Evolutionary conservation across 2,329 filamentous ascomycete species (phyloP).

Genomic region (Ophiostoma ulmi): DNA sequence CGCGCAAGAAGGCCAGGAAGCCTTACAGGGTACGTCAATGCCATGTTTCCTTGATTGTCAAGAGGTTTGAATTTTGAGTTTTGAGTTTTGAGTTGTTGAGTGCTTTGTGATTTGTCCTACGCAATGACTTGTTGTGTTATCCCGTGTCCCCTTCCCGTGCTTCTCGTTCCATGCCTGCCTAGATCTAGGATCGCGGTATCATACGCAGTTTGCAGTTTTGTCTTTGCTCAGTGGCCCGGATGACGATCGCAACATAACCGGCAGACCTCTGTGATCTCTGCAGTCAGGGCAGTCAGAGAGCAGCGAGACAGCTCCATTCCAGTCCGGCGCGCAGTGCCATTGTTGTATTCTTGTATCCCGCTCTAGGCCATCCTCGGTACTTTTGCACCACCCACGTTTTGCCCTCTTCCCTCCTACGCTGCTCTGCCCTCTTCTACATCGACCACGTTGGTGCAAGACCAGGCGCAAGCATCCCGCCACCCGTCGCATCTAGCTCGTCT

Average conservation of each 20-base stretch:
- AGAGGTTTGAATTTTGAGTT: not conserved
- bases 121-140: not conserved
- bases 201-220: not conserved
- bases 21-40: conserved; percentile 45
- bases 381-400: not conserved
- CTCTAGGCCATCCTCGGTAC: not conserved
- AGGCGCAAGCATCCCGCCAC: conserved; percentile 13
- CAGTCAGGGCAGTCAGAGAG: not conserved
- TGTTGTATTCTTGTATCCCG: not conserved
- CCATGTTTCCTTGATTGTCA: conserved; percentile 17
- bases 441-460: not conserved
- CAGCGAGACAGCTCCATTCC: conserved; percentile 9
- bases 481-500: not conserved
- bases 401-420: not conserved
- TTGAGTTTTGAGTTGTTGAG: not conserved
- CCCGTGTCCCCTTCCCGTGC: not conserved
- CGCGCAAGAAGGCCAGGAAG: conserved; percentile 44
- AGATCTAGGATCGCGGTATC: not conserved
- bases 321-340: not conserved
- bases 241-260: not conserved
- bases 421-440: not conserved
- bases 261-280: not conserved
- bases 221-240: not conserved
- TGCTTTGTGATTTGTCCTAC: not conserved
- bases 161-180: not conserved